A percentile compares a stretch with the other conserved stretches of the same genome.
phyloP scores from a whole-genome alignment of 495 filamentous ascomycete genomes.

The Penicillium lividum region DNA sequence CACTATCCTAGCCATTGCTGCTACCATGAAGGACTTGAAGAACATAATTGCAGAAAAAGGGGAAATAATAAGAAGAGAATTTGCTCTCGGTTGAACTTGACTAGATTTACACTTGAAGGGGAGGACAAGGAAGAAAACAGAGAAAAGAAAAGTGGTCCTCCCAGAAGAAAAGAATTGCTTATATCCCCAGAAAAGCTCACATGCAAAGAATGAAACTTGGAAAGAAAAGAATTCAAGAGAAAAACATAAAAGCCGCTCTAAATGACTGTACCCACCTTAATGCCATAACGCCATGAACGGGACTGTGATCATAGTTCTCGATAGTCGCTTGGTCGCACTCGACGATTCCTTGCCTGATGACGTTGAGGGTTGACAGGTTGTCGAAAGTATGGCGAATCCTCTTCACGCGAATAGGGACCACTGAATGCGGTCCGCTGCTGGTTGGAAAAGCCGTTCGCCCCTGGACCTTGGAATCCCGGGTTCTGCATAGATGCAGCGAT shows the following conservation, averaged over 20 bases:
- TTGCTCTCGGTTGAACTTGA: not conserved
- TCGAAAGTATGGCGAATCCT: slow-evolving; percentile 92
- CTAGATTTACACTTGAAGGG: slow-evolving; percentile 2
- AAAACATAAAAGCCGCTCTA: slow-evolving; percentile 7
- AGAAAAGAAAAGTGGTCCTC: not conserved
- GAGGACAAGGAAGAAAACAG: not conserved
- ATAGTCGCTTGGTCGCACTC: slow-evolving; percentile 85
- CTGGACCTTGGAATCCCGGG: slow-evolving; percentile 34
- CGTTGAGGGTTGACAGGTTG: slow-evolving; percentile 95
- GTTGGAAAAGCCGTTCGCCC: slow-evolving; percentile 59
- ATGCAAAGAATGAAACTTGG: not conserved
- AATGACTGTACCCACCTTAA: not conserved
- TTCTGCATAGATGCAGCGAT: slow-evolving; percentile 34
- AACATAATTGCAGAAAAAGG: not conserved
- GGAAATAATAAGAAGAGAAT: not conserved
- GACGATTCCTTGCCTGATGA: slow-evolving; percentile 74
- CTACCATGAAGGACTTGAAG: not conserved
- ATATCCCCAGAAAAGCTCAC: not conserved
- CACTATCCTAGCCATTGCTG: not conserved
- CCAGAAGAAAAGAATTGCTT: not conserved
- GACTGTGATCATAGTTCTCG: slow-evolving; percentile 62
- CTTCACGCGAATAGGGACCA: slow-evolving; percentile 65
- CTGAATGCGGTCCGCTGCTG: slow-evolving; percentile 71
- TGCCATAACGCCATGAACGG: not conserved
- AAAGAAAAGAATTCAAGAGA: not conserved